A percentile compares a stretch with the other conserved stretches of the same genome.
phyloP scores from a whole-genome alignment of 768 basidiomycete species.

The Lactifluus subvellereus region DNA sequence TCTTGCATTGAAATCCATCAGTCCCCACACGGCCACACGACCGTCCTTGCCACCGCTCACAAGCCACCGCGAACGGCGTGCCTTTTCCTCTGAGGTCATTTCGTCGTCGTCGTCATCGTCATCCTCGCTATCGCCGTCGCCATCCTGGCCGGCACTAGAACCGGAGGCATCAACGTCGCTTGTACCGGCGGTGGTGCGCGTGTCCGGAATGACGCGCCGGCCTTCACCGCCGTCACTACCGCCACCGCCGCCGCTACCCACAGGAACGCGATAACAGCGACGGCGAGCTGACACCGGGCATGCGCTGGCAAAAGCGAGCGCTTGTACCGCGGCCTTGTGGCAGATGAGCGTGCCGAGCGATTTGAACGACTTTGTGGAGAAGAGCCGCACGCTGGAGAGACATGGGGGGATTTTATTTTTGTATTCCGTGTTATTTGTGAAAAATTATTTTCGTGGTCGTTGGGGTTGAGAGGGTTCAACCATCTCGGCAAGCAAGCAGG shows the following conservation, averaged over 20 bases:
- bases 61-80: slow-evolving; percentile 18
- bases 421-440: not conserved
- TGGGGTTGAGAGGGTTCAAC: not conserved
- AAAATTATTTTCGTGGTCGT: not conserved
- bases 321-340: slow-evolving; percentile 75
- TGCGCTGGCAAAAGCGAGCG: slow-evolving; percentile 58
- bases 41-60: slow-evolving; percentile 25
- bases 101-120: slow-evolving; percentile 9
- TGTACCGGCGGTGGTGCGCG: not conserved
- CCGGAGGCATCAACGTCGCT: not conserved
- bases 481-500: no score
- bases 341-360: slow-evolving; percentile 77
- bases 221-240: not conserved
- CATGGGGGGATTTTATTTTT: not conserved
- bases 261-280: not conserved
- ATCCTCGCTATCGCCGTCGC: not conserved
- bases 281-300: not conserved
- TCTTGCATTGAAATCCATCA: slow-evolving; percentile 18
- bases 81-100: slow-evolving; percentile 20
- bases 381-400: slow-evolving; percentile 62
- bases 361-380: slow-evolving; percentile 75
- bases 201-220: not conserved
- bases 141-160: not conserved
- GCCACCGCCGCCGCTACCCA: not conserved
- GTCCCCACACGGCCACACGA: slow-evolving; percentile 21